phyloP scores from a whole-genome alignment of 345 rosid species.

The Citrus unshiu region DNA sequence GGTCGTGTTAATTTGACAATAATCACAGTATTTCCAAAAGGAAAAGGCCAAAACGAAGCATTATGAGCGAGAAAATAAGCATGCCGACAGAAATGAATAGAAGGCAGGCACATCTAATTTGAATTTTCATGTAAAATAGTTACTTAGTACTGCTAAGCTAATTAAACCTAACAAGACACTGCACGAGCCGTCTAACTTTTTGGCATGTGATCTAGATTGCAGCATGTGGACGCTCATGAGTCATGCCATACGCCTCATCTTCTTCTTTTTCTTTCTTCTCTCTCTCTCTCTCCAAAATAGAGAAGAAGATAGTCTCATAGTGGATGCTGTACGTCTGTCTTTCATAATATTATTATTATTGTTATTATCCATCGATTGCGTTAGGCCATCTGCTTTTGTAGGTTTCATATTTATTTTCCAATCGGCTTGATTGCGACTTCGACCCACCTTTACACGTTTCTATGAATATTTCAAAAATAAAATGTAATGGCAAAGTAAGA shows the following conservation, averaged over 20 bases:
- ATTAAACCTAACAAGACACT: not conserved
- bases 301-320: not conserved
- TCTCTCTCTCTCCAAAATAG: not conserved
- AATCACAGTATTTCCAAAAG: not conserved
- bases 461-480: not conserved
- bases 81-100: not conserved
- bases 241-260: not conserved
- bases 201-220: not conserved
- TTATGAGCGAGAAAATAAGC: not conserved
- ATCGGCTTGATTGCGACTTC: slow-evolving; percentile 2
- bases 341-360: not conserved
- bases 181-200: not conserved
- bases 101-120: not conserved
- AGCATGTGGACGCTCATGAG: not conserved
- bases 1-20: too few relatives aligned
- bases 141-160: too few relatives aligned
- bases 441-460: slow-evolving; percentile 3
- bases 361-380: not conserved
- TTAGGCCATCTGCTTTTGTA: slow-evolving; percentile 13
- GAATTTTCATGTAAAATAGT: not conserved
- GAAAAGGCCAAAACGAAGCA: not conserved
- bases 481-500: not conserved
- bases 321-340: slow-evolving; percentile 11
- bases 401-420: slow-evolving; percentile 12
- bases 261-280: not conserved